A percentile compares a stretch with the other conserved stretches of the same genome.
phyloP scores from a whole-genome alignment of 2,329 filamentous ascomycete species.

The Xylariaceae sp. region DNA sequence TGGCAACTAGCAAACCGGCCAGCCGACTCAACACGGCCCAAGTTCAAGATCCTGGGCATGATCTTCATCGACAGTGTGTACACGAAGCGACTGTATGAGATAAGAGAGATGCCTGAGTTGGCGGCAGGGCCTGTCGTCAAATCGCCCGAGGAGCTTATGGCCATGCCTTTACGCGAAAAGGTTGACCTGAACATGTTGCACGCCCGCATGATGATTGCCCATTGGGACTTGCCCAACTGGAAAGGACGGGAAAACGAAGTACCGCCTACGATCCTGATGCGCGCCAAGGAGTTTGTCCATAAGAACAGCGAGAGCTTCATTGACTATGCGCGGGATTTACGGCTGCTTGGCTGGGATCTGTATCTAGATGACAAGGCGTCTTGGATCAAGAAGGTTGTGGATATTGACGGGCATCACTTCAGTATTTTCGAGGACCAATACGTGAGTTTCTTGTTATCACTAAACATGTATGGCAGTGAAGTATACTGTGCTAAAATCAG shows the following conservation, averaged over 20 bases:
- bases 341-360: conserved; percentile 55
- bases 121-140: conserved; percentile 40
- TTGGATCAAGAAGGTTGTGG: conserved; percentile 54
- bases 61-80: conserved; percentile 61
- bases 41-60: conserved; percentile 55
- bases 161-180: conserved; percentile 42
- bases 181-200: conserved; percentile 44
- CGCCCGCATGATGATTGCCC: conserved; percentile 40
- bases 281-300: conserved; percentile 49
- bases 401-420: conserved; percentile 61
- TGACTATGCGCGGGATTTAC: conserved; percentile 52
- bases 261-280: conserved; percentile 54
- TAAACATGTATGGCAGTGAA: background rate
- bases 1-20: conserved; percentile 49
- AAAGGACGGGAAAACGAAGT: conserved; percentile 28
- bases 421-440: conserved; percentile 39
- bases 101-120: conserved; percentile 21
- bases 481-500: conserved; percentile 6
- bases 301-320: conserved; percentile 41
- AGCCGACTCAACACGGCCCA: conserved; percentile 22
- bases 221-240: conserved; percentile 40
- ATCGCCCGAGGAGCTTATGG: conserved; percentile 36
- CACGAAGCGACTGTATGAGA: conserved; percentile 36
- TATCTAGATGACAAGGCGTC: conserved; percentile 47
- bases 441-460: conserved; percentile 32